Conservation (phyloP, 140 eudicot genomes). For the Oenanthe javanica region DNA sequence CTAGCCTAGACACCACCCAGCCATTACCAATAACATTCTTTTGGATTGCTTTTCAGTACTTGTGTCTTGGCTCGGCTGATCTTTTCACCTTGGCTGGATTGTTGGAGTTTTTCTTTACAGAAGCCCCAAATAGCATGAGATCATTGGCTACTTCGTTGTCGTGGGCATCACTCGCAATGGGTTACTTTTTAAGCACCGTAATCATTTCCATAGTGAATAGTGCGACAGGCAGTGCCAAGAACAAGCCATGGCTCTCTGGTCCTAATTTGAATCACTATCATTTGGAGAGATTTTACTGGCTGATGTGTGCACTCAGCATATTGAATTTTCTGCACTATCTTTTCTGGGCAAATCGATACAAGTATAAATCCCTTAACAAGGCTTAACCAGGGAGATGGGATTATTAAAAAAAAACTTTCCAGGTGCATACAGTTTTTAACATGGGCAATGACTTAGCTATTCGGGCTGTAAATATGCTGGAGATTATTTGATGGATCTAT, state of each 20-base stretch:
- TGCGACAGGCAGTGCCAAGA: constrained; percentile 29
- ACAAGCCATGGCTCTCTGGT: constrained; percentile 43
- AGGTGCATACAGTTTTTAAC: background rate
- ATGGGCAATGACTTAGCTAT: background rate
- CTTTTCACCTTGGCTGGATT: constrained; percentile 65
- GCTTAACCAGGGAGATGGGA: no score
- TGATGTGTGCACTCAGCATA: constrained; percentile 43
- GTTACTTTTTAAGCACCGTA: constrained; percentile 56
- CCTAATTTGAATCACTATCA: constrained; percentile 37
- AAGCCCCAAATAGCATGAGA: constrained; percentile 59
- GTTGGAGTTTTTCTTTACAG: constrained; percentile 64
- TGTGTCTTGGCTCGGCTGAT: constrained; percentile 71
- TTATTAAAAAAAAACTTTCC: background rate
- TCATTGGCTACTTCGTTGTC: constrained; percentile 63
- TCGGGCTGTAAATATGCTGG: background rate
- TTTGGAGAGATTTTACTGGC: constrained; percentile 54
- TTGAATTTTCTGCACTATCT: constrained; percentile 46
- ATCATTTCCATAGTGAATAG: constrained; percentile 50
- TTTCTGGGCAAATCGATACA: constrained; percentile 50
- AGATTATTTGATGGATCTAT: background rate
- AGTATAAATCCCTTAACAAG: constrained; percentile 32
- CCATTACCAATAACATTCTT: constrained; percentile 52
- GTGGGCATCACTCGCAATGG: constrained; percentile 60
- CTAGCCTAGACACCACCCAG: constrained; percentile 15
- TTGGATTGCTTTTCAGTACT: constrained; percentile 64